Percentiles rank a stretch among this genome's conserved stretches.
Evolutionary conservation across 2,329 filamentous ascomycete species (phyloP).

Genomic region (Talaromyces sp.): DNA sequence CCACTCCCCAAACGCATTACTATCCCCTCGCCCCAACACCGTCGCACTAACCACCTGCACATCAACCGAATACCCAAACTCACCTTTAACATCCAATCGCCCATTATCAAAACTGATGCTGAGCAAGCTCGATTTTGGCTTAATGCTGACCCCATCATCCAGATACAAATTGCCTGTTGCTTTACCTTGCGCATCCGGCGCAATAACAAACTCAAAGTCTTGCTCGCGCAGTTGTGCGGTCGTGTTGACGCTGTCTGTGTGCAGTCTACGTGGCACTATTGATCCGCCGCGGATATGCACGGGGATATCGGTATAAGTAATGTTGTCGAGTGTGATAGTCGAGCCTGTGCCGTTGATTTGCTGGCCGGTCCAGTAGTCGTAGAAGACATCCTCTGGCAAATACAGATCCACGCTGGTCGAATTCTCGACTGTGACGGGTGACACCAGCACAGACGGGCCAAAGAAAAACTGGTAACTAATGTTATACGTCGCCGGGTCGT

Average conservation of each 20-base stretch:
- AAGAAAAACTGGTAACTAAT: slow-evolving; percentile 56
- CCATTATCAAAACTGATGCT: slow-evolving; percentile 53
- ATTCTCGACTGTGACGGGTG: slow-evolving; percentile 49
- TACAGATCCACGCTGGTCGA: slow-evolving; percentile 51
- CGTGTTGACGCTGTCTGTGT: slow-evolving; percentile 47
- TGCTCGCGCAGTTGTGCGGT: slow-evolving; percentile 56
- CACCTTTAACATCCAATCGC: slow-evolving; percentile 24
- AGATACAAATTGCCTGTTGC: slow-evolving; percentile 66
- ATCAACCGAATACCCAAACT: slow-evolving; percentile 20
- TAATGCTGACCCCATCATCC: slow-evolving; percentile 67
- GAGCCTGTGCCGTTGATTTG: slow-evolving; percentile 41
- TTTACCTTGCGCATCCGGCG: slow-evolving; percentile 55
- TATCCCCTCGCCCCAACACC: slow-evolving; percentile 38
- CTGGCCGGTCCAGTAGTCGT: slow-evolving; percentile 53
- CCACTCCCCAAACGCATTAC: not conserved
- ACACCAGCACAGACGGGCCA: slow-evolving; percentile 53
- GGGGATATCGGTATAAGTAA: slow-evolving; percentile 51
- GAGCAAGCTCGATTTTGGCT: slow-evolving; percentile 54
- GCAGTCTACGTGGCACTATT: slow-evolving; percentile 50
- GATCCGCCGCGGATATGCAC: slow-evolving; percentile 57
- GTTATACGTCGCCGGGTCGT: slow-evolving; percentile 47
- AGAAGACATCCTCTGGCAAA: slow-evolving; percentile 54
- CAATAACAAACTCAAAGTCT: slow-evolving; percentile 66
- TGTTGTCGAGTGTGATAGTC: slow-evolving; percentile 38
- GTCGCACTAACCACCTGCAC: slow-evolving; percentile 28